Percentiles rank a stretch among this genome's conserved stretches.
phyloP scores from a whole-genome alignment of 1,284 basidiomycete species.

The Blastosporella zonata region DNA sequence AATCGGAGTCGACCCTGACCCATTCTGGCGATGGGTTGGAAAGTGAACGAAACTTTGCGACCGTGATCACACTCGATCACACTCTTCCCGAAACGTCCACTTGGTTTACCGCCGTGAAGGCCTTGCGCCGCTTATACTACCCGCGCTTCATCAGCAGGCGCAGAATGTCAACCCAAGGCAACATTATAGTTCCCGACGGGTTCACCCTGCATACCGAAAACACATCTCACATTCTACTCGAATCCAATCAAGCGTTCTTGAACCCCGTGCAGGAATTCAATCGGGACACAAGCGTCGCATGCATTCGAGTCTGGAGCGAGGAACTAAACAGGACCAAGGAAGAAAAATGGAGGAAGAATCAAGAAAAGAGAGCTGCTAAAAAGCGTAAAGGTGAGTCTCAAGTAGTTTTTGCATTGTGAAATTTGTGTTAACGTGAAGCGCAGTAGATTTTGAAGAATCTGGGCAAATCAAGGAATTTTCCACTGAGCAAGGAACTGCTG shows the following conservation, averaged over 20 bases:
- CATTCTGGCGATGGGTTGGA: neutral
- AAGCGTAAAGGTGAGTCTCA: slow-evolving; percentile 27
- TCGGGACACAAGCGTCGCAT: slow-evolving; percentile 88
- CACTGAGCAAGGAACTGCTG: neutral
- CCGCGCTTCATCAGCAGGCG: neutral
- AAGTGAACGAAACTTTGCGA: slow-evolving; percentile 9
- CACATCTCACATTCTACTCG: slow-evolving; percentile 78
- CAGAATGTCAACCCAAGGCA: slow-evolving; percentile 21
- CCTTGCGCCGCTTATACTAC: slow-evolving; percentile 19
- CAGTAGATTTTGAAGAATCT: slow-evolving; percentile 14
- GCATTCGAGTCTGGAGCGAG: slow-evolving; percentile 85
- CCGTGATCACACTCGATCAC: slow-evolving; percentile 6
- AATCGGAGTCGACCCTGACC: slow-evolving; percentile 2
- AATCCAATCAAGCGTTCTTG: slow-evolving; percentile 84
- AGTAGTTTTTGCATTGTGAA: neutral
- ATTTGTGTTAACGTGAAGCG: slow-evolving; percentile 6
- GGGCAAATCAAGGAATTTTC: slow-evolving; percentile 1
- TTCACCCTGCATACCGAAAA: slow-evolving; percentile 85
- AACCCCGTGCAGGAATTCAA: slow-evolving; percentile 99
- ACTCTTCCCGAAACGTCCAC: slow-evolving; percentile 10
- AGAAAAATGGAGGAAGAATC: slow-evolving; percentile 50
- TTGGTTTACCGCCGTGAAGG: slow-evolving; percentile 16
- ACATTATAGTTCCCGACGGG: slow-evolving; percentile 61
- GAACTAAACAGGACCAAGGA: slow-evolving; percentile 63
- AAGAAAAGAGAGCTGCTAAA: slow-evolving; percentile 32